Evolutionary conservation across 371 early-diverging fungal species (phyloP).

Genomic region (Syncephalastrum contaminatum): DNA sequence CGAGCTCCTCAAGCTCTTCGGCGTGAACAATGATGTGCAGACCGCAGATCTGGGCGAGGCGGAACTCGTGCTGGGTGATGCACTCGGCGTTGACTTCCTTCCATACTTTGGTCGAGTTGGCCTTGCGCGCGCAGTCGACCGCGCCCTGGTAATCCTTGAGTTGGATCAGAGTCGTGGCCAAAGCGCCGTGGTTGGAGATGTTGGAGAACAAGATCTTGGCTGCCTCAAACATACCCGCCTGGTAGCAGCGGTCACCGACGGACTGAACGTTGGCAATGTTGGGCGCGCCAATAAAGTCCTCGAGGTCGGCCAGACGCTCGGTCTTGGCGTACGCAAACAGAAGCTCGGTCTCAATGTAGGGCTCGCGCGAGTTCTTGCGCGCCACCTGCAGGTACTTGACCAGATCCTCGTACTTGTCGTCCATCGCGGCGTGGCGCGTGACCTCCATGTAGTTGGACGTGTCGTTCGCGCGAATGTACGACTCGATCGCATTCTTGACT

Average conservation of each 20-base stretch:
- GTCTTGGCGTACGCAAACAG: slow-evolving; percentile 94
- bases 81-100: slow-evolving; percentile 96
- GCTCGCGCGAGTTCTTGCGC: slow-evolving; percentile 89
- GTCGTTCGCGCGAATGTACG: slow-evolving; percentile 94
- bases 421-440: slow-evolving; percentile 73
- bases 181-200: slow-evolving; percentile 94
- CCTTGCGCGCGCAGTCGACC: slow-evolving; percentile 97
- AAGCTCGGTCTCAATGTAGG: slow-evolving; percentile 90
- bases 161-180: slow-evolving; percentile 93
- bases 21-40: slow-evolving; percentile 94
- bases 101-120: slow-evolving; percentile 96
- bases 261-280: slow-evolving; percentile 90
- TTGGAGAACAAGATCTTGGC: slow-evolving; percentile 91
- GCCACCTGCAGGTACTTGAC: slow-evolving; percentile 93
- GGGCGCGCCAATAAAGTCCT: slow-evolving; percentile 88
- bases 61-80: slow-evolving; percentile 90
- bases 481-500: slow-evolving; percentile 94
- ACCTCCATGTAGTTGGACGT: slow-evolving; percentile 89
- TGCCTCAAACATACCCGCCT: slow-evolving; percentile 87
- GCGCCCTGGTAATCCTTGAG: slow-evolving; percentile 94
- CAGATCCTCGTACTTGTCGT: slow-evolving; percentile 89
- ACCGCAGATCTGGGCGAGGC: slow-evolving; percentile 97
- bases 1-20: slow-evolving; percentile 90
- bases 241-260: slow-evolving; percentile 96
- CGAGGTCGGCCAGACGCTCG: slow-evolving; percentile 86